Percentiles rank a stretch among this genome's conserved stretches.
Evolutionary conservation across 176 grass and related monocot species (phyloP).

Genomic region (maize (Zea mays)): DNA sequence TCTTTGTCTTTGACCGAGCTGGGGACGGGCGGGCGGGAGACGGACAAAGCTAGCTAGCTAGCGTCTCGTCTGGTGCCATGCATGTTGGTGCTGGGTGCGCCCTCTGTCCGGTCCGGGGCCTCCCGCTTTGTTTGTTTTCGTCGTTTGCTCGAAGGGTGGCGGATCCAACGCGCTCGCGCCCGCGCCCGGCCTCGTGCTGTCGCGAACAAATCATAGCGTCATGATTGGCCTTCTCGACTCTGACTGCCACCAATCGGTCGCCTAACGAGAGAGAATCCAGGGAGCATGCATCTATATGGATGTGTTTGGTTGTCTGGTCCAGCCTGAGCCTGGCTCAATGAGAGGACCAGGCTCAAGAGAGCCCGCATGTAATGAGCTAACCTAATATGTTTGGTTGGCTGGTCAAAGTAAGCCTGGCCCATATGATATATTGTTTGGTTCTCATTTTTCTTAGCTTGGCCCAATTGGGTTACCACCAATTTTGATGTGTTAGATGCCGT

Average conservation of each 20-base stretch:
- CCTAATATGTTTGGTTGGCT: no score
- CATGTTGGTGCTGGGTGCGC: background rate
- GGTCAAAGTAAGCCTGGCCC: no score
- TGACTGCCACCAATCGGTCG: background rate
- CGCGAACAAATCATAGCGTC: constrained; percentile 27
- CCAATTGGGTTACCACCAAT: no score
- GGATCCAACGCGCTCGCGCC: background rate
- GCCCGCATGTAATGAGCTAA: no score
- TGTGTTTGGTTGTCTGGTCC: no score
- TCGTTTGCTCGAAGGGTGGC: background rate
- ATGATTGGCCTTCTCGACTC: constrained; percentile 37
- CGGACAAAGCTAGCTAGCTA: background rate
- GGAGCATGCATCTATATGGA: background rate
- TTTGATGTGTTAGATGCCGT: no score
- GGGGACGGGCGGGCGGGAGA: background rate
- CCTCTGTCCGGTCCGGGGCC: no score
- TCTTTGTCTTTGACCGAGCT: background rate
- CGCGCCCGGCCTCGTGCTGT: background rate
- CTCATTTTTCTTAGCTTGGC: no score
- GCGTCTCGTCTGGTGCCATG: background rate
- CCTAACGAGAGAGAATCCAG: background rate
- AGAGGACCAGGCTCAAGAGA: no score
- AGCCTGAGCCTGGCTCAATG: no score
- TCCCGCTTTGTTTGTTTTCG: background rate
- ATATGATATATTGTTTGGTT: no score